phyloP scores from a whole-genome alignment of 352 stramenopile genomes.

The Pythium chondricola region DNA sequence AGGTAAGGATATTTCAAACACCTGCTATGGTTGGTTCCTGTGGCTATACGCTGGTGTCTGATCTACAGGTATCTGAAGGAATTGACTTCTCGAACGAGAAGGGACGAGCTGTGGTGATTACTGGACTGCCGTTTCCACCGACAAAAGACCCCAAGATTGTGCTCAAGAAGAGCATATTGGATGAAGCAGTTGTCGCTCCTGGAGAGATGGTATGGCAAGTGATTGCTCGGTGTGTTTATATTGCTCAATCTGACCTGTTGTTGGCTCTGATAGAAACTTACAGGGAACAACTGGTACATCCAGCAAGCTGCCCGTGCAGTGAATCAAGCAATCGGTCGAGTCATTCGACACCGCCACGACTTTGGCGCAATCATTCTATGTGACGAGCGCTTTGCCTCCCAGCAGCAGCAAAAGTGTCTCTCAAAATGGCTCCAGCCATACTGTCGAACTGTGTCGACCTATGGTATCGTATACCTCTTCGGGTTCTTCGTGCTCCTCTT shows the following conservation, averaged over 20 bases:
- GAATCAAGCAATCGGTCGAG: constrained; percentile 98
- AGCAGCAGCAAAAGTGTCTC: constrained; percentile 87
- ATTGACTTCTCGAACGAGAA: constrained; percentile 99
- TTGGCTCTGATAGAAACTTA: constrained; percentile 64
- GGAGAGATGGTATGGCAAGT: constrained; percentile 50
- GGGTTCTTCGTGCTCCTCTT: not conserved
- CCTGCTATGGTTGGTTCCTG: not conserved
- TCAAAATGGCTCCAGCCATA: constrained; percentile 94
- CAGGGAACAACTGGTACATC: constrained; percentile 97
- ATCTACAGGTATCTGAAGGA: constrained; percentile 91
- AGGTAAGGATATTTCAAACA: constrained; percentile 45
- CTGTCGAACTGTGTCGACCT: constrained; percentile 51
- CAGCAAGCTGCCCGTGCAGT: constrained; percentile 97
- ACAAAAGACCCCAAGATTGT: constrained; percentile 97
- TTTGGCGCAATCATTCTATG: constrained; percentile 97
- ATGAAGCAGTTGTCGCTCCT: constrained; percentile 58
- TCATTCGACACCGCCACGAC: constrained; percentile 98
- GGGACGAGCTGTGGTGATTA: constrained; percentile 97
- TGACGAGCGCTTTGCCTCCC: constrained; percentile 94
- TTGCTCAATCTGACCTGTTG: not conserved
- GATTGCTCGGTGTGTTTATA: not conserved
- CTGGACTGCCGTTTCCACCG: constrained; percentile 97
- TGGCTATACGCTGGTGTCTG: not conserved
- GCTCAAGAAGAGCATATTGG: constrained; percentile 96
- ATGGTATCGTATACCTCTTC: constrained; percentile 43